Evolutionary conservation across 768 basidiomycete genomes (phyloP), one percentile per base, ranked within the genome.

Genomic region (Dictyophora rubrovolvata): DNA sequence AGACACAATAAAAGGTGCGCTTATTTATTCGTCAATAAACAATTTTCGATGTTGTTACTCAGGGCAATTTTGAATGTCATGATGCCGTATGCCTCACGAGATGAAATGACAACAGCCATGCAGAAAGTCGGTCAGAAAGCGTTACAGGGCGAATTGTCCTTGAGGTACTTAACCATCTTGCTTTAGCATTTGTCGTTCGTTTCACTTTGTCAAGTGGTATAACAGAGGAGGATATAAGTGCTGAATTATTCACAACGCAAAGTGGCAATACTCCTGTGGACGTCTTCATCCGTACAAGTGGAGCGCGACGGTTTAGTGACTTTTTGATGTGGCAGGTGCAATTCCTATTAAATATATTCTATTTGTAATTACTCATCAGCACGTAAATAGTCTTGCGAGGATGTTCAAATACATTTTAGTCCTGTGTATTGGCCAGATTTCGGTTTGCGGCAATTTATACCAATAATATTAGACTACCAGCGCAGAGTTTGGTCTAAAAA

Each of bases 281-380:
- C 66, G 81, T 99, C 51, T 79, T 98, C 54, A 75, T 99, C 20
- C 81, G 96, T 47, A 96, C 94, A 0, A 93, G 91, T 54, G 92
- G 93, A 11, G 96, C 95, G 5, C 86, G 82, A 60, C 79, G 93
- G 3, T 72, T 96, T 21, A 92, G 89, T 66, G 92, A 96, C 64
- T 99, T 85, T 68, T 70, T 97, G 68, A 80, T 94, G 16, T 99
- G 95, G 96, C 96, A 99, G 88, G 94, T 89, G 59, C 60, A 82
- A 28, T 28, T 28, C 72, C 1, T 50, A 50, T 54, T 11, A 53
- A 48, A 47, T n/a, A 63, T 61, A 3, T 63, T 54, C 53, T 28
- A 46, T 22, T n/a, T 3, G n/a, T 50, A 34, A 9, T 35, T 6
- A 21, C 33, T 1, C 33, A 28, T 22, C 11, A n/a, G 23, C 5